Evolutionary conservation across 306 rosid genomes (phyloP), one percentile per base, ranked within the genome.

Genomic region (Castanea mollissima): DNA sequence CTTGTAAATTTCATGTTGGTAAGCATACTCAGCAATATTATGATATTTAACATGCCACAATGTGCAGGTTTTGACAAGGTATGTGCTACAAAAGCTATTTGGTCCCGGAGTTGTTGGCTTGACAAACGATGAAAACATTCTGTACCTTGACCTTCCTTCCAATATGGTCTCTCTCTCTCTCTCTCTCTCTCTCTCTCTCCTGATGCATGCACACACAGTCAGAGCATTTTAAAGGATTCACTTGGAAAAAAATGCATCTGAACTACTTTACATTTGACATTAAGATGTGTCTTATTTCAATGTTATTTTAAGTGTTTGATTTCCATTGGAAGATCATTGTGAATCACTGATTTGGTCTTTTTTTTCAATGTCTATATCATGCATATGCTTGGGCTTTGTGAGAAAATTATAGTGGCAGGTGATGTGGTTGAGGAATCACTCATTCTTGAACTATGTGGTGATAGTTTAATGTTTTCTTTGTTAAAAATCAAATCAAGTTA

Each of bases 111-210:
- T 67, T 49, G 88, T 85, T 25, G 75, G 74, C 19, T 89, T 89
- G 80, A 92, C 99, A 62, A 87, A 85, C 68, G 49, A 92, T 77
- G 74, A 79, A 38, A 88, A 82, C 54, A 67, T 91, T 80, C 76
- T 92, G 73, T 92, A 94, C 83, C 90, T 81, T 69, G 99, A 94
- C 76, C 97, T 94, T 75, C 99, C 97, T 81, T 89, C 99, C 71
- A 94, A 95, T 77, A 88, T 92, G 99, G 97, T 95, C 14, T 76
- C 82, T 76, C 74, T 60, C 35, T 49, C 80, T 58, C n/a, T 60
- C 25, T 31, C 68, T 20, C 54, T 13, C 70, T 25, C 27, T 19
- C 55, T 44, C 23, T 11, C 60, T 41, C 1, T 25, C 27, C 3
- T 38, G 46, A 38, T 38, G 46, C 46, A 38, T 38, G 46, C 46